Evolutionary conservation across 2,329 filamentous ascomycete genomes (phyloP).

Genomic region (Cercospora canescens): DNA sequence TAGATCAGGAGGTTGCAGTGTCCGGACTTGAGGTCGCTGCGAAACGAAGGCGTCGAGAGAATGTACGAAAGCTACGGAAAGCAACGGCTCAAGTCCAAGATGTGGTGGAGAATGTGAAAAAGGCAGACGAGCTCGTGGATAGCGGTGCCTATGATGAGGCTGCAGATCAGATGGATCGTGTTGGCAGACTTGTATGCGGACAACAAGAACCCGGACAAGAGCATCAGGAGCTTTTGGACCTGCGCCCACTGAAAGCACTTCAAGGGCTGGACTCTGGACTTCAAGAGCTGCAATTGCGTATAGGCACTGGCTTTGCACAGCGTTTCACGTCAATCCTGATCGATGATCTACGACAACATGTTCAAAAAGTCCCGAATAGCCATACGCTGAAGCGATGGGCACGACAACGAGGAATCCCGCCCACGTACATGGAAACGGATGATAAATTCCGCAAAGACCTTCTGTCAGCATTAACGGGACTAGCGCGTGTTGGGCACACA

Average conservation of each 20-base stretch:
- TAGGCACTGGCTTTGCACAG: constrained; percentile 83
- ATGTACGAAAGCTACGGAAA: constrained; percentile 77
- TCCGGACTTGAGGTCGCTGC: constrained; percentile 84
- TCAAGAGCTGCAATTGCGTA: constrained; percentile 70
- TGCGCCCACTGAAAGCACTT: constrained; percentile 75
- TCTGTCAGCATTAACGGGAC: constrained; percentile 68
- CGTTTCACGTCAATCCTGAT: constrained; percentile 78
- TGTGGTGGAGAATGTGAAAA: constrained; percentile 72
- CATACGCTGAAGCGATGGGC: constrained; percentile 86
- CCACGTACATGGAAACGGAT: constrained; percentile 75
- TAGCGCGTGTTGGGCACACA: constrained; percentile 80
- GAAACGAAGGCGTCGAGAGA: constrained; percentile 77
- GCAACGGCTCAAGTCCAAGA: constrained; percentile 80
- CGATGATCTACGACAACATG: constrained; percentile 76
- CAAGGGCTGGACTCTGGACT: constrained; percentile 79
- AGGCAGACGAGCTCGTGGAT: constrained; percentile 80
- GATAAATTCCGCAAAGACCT: constrained; percentile 70
- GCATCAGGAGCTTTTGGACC: constrained; percentile 56
- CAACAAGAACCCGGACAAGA: constrained; percentile 51
- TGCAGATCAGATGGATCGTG: constrained; percentile 70
- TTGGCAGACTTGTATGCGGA: constrained; percentile 80
- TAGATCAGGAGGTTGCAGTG: constrained; percentile 85
- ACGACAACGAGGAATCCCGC: constrained; percentile 51
- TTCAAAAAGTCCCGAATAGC: constrained; percentile 67
- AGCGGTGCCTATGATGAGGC: constrained; percentile 80